Conservation (phyloP, 2,329 filamentous ascomycete genomes). For the Parastagonospora nodorum region DNA sequence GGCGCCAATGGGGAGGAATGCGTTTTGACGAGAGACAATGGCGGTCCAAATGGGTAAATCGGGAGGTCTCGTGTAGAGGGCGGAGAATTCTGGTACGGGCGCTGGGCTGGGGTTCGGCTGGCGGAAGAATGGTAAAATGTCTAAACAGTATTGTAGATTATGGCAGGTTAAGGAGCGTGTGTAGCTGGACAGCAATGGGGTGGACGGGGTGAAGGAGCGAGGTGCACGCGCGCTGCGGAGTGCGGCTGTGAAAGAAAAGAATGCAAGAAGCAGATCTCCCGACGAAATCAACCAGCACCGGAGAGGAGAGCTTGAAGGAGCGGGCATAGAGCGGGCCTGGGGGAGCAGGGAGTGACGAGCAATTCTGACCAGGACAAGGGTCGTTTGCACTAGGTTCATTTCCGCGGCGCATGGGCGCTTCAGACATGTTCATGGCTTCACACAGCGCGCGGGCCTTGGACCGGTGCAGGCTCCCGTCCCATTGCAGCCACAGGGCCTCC, state of each 20-base stretch:
- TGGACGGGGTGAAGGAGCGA: conserved; percentile 22
- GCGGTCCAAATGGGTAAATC: background rate
- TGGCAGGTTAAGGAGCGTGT: conserved; percentile 29
- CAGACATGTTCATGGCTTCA: conserved; percentile 10
- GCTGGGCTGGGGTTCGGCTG: conserved; percentile 13
- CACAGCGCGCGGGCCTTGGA: conserved; percentile 17
- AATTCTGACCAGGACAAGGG: conserved; percentile 21
- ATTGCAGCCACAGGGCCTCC: conserved; percentile 1
- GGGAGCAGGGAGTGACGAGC: conserved; percentile 17
- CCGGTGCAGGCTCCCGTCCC: conserved; percentile 8
- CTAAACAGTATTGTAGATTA: conserved; percentile 21
- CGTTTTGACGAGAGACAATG: conserved; percentile 1
- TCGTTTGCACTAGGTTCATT: conserved; percentile 31
- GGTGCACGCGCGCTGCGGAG: conserved; percentile 31
- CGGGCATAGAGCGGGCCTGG: conserved; percentile 21
- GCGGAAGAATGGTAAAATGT: conserved; percentile 16
- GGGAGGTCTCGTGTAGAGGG: background rate
- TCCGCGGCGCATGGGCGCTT: conserved; percentile 29
- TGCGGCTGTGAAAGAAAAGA: conserved; percentile 18
- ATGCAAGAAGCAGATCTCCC: conserved; percentile 27
- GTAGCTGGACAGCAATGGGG: conserved; percentile 13
- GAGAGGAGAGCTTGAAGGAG: conserved; percentile 20
- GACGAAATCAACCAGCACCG: conserved; percentile 13
- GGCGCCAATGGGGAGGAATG: conserved; percentile 4
- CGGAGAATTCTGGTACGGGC: background rate